Evolutionary conservation across 495 filamentous ascomycete genomes (phyloP).

Genomic region (Neurospora terricola): DNA sequence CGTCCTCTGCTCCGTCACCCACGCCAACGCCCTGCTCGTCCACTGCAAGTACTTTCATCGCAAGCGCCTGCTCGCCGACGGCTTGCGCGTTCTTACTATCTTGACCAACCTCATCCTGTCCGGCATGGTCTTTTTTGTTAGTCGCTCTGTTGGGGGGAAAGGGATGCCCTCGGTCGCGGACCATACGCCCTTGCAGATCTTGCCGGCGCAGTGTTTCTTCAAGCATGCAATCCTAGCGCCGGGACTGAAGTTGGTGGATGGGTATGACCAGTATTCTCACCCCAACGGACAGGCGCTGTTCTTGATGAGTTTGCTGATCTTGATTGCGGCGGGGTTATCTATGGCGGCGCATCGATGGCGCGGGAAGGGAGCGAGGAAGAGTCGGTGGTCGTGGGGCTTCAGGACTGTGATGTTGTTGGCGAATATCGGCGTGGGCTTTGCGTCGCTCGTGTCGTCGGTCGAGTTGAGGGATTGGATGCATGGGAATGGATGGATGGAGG

Average conservation of each 20-base stretch:
- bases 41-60: conserved; percentile 2
- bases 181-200: background rate
- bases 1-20: conserved; percentile 1
- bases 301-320: background rate
- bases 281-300: background rate
- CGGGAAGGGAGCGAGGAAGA: background rate
- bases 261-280: background rate
- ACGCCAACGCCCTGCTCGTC: conserved; percentile 2
- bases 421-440: background rate
- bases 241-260: background rate
- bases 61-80: background rate
- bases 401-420: background rate
- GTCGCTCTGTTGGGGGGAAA: background rate
- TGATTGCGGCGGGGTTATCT: background rate
- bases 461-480: background rate
- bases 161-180: background rate
- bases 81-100: background rate
- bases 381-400: background rate
- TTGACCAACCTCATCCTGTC: background rate
- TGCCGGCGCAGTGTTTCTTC: background rate
- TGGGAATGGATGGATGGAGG: background rate
- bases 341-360: background rate
- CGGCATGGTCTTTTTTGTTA: background rate
- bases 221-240: background rate
- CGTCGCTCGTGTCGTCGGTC: background rate